Percentiles rank a stretch among this genome's conserved stretches.
These are phyloP conservation scores for Lecanicillium sp. DNA, from an alignment of 2,329 filamentous ascomycete genomes.

Conservation along the genomic window DNA sequence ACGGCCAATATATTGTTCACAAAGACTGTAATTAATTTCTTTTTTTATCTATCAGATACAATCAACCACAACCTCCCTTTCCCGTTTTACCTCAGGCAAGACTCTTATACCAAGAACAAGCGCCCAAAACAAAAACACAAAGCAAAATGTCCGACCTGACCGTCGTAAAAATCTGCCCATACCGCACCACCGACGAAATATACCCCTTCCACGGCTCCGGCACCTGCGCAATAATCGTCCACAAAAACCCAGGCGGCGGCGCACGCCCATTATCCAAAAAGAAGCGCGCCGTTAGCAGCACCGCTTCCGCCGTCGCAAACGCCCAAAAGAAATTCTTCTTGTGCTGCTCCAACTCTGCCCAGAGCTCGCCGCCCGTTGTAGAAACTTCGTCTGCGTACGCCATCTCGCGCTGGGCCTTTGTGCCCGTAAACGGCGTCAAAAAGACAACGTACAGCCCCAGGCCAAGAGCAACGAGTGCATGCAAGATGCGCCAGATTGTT, in stretches of 20 bases:
- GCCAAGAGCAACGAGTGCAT: constrained; percentile 61
- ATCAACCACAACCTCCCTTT: constrained; percentile 4
- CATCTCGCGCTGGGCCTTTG: constrained; percentile 49
- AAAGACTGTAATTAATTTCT: too few species aligned
- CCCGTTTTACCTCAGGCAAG: constrained; percentile 13
- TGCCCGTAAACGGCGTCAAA: constrained; percentile 60
- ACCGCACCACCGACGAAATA: constrained; percentile 52
- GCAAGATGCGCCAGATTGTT: constrained; percentile 62
- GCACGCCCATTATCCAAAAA: constrained; percentile 55
- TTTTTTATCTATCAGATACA: not conserved
- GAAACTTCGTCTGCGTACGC: constrained; percentile 15
- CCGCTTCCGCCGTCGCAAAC: constrained; percentile 69
- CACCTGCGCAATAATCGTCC: constrained; percentile 55
- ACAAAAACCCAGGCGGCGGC: constrained; percentile 53
- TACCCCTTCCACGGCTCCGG: constrained; percentile 57
- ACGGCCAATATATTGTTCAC: too few species aligned
- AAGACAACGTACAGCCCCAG: constrained; percentile 64
- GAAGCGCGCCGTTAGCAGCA: constrained; percentile 63
- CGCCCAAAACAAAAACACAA: constrained; percentile 66
- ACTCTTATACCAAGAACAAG: constrained; percentile 34
- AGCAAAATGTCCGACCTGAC: constrained; percentile 67
- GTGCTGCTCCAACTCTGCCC: constrained; percentile 20
- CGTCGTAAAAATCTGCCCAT: constrained; percentile 63
- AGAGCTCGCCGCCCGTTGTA: constrained; percentile 14
- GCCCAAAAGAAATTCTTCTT: constrained; percentile 58